Conservation (phyloP, 169 alveolate species). For the Plasmodium gaboni region DNA sequence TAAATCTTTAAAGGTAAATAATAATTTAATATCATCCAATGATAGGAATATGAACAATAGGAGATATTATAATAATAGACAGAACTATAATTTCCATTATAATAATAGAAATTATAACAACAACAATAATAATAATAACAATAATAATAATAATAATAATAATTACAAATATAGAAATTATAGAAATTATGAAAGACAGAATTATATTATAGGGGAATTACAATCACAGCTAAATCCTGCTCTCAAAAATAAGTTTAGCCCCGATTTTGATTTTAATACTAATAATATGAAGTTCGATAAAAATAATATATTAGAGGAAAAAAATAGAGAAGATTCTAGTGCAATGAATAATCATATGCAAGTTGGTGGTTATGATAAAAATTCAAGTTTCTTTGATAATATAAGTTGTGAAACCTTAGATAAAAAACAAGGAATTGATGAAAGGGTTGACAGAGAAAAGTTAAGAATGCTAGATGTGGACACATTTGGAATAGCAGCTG, state of each 20-base stretch:
- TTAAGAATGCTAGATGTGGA: constrained; percentile 86
- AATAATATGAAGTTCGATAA: constrained; percentile 63
- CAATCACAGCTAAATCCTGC: constrained; percentile 74
- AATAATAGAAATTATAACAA: constrained; percentile 6
- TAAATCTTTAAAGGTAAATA: constrained; percentile 42
- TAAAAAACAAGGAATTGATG: constrained; percentile 75
- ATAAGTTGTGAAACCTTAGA: constrained; percentile 77
- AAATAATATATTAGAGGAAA: constrained; percentile 64
- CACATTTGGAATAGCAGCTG: constrained; percentile 85
- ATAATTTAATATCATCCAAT: constrained; percentile 42
- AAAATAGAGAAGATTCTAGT: constrained; percentile 17
- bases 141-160: constrained; percentile 48
- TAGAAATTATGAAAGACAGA: constrained; percentile 61
- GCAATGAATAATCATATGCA: constrained; percentile 22
- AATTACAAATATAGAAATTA: constrained; percentile 54
- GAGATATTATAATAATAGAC: constrained; percentile 46
- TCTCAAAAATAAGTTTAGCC: constrained; percentile 63
- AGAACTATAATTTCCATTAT: constrained; percentile 37
- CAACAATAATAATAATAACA: constrained; percentile 19
- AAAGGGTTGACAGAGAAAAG: constrained; percentile 80
- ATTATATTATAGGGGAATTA: constrained; percentile 62
- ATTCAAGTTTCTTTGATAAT: constrained; percentile 86
- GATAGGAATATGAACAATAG: constrained; percentile 72
- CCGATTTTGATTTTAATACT: constrained; percentile 72
- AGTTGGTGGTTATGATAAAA: constrained; percentile 83